phyloP scores from a whole-genome alignment of 148 eudicot genomes.

The Nepenthes gracilis region DNA sequence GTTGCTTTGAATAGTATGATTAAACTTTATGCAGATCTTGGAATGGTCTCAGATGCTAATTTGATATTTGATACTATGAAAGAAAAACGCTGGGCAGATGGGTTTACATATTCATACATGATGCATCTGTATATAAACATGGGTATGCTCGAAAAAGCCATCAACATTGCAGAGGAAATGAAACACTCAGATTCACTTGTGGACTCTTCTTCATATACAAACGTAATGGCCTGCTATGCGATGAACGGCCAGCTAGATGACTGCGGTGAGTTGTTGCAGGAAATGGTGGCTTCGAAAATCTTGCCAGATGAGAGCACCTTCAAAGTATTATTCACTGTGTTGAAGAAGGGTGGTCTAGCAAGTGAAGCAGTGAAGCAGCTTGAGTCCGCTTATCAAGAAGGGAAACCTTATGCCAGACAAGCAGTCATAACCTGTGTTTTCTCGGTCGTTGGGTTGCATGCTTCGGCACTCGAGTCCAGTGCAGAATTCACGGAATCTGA shows the following conservation, averaged over 20 bases:
- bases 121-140: constrained; percentile 66
- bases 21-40: constrained; percentile 61
- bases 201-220: constrained; percentile 43
- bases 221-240: constrained; percentile 72
- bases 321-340: constrained; percentile 53
- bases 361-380: constrained; percentile 51
- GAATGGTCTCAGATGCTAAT: constrained; percentile 69
- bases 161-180: constrained; percentile 68
- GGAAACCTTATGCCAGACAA: constrained; percentile 44
- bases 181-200: constrained; percentile 44
- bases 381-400: constrained; percentile 35
- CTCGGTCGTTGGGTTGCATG: constrained; percentile 47
- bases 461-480: constrained; percentile 40
- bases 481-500: constrained; percentile 21
- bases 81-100: constrained; percentile 46
- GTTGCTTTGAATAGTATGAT: constrained; percentile 84
- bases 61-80: constrained; percentile 40
- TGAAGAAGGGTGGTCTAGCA: constrained; percentile 62
- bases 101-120: constrained; percentile 63
- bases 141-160: constrained; percentile 81
- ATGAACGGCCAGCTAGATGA: constrained; percentile 45
- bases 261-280: constrained; percentile 49
- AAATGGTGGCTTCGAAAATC: constrained; percentile 44
- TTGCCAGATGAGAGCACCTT: constrained; percentile 41
- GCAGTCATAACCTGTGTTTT: constrained; percentile 59